These are phyloP conservation scores for Sarocladium kiliense DNA, from an alignment of 2,329 filamentous ascomycete species.

Conservation along the genomic window DNA sequence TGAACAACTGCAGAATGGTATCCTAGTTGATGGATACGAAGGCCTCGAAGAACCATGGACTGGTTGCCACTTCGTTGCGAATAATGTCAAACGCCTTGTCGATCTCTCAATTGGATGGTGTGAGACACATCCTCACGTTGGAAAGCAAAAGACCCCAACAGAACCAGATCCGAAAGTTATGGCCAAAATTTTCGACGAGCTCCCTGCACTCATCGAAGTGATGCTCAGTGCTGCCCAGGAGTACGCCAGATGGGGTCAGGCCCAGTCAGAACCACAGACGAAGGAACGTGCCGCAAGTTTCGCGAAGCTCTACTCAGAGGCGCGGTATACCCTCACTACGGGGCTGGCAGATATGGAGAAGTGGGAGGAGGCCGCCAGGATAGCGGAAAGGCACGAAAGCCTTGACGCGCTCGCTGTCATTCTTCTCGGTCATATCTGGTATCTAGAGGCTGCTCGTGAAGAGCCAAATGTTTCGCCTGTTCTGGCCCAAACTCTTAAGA, in stretches of 20 bases:
- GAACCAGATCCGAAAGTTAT: conserved; percentile 36
- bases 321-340: conserved; percentile 48
- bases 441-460: conserved; percentile 23
- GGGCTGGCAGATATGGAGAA: conserved; percentile 49
- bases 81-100: conserved; percentile 55
- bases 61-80: conserved; percentile 58
- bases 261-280: conserved; percentile 26
- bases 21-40: conserved; percentile 59
- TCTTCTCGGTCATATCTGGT: conserved; percentile 47
- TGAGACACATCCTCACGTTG: conserved; percentile 20
- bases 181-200: conserved; percentile 38
- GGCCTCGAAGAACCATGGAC: conserved; percentile 83
- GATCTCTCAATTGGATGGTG: conserved; percentile 54
- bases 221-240: conserved; percentile 52
- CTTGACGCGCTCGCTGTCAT: conserved; percentile 52
- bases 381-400: conserved; percentile 54
- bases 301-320: conserved; percentile 41
- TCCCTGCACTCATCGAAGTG: conserved; percentile 48
- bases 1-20: conserved; percentile 61
- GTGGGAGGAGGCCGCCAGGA: conserved; percentile 51
- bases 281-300: conserved; percentile 22
- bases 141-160: conserved; percentile 21
- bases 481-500: conserved; percentile 24
- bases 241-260: conserved; percentile 43
- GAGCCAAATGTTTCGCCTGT: conserved; percentile 22